Evolutionary conservation across 352 stramenopile species (phyloP).

Genomic region (Phytophthora melonis): DNA sequence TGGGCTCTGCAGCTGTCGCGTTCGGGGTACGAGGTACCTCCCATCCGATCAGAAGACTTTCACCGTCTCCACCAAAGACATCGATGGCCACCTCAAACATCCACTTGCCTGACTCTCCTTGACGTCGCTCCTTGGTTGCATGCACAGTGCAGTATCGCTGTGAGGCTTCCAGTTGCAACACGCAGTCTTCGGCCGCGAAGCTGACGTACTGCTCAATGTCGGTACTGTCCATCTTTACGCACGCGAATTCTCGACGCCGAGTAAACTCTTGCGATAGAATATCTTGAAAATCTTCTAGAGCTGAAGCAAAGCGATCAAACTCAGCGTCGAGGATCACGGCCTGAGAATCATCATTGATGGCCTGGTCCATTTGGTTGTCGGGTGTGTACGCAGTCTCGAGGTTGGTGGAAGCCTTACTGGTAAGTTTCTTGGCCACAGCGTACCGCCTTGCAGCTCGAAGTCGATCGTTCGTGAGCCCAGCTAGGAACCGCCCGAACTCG

Average conservation of each 20-base stretch:
- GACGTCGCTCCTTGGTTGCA: constrained; percentile 73
- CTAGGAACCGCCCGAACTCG: constrained; percentile 60
- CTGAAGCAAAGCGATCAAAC: constrained; percentile 45
- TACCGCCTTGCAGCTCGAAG: constrained; percentile 51
- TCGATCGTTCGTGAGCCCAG: constrained; percentile 65
- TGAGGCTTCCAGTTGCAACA: constrained; percentile 71
- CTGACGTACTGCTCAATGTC: constrained; percentile 67
- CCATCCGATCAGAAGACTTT: constrained; percentile 83
- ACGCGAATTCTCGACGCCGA: constrained; percentile 70
- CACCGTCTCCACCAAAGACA: constrained; percentile 66
- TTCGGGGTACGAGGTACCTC: constrained; percentile 56
- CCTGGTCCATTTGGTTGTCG: constrained; percentile 13
- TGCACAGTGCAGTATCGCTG: constrained; percentile 77
- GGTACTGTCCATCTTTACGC: constrained; percentile 76
- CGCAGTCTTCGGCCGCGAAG: constrained; percentile 79
- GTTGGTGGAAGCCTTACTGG: background rate
- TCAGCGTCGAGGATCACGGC: constrained; percentile 36
- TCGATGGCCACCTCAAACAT: constrained; percentile 81
- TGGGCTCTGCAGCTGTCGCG: background rate
- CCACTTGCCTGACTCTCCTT: constrained; percentile 80
- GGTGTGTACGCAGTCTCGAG: background rate
- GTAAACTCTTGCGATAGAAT: constrained; percentile 70
- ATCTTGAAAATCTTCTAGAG: constrained; percentile 61
- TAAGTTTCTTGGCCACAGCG: constrained; percentile 21
- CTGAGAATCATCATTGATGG: background rate